Conservation (phyloP, 495 filamentous ascomycete species). For the Daldinia loculata region DNA sequence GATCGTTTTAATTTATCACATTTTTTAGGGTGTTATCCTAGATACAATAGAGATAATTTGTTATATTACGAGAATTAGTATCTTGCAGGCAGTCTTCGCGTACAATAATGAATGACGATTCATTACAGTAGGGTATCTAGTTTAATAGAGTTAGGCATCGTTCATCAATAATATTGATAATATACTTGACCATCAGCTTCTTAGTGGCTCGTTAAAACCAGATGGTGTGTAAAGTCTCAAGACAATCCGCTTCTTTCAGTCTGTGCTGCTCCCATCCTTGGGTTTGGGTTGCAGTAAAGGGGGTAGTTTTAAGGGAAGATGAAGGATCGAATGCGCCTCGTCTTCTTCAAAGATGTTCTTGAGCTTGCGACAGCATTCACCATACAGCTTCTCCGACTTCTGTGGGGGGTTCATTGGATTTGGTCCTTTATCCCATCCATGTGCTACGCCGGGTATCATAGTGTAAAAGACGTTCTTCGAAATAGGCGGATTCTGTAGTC, state of each 20-base stretch:
- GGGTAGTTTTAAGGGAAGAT: conserved; percentile 22
- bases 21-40: neutral
- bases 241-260: conserved; percentile 1
- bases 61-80: neutral
- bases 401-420: conserved; percentile 71
- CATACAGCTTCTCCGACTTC: conserved; percentile 51
- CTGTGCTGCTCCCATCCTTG: conserved; percentile 20
- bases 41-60: neutral
- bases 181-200: neutral
- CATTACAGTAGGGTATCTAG: conserved; percentile 18
- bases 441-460: conserved; percentile 75
- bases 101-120: conserved; percentile 4
- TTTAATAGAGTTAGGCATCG: neutral
- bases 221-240: neutral
- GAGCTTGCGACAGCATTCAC: conserved; percentile 50
- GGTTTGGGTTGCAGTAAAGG: conserved; percentile 8
- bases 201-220: neutral
- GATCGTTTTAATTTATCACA: neutral
- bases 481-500: conserved; percentile 63
- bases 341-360: conserved; percentile 46
- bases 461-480: conserved; percentile 73
- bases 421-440: conserved; percentile 89
- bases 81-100: neutral
- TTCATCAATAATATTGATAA: neutral
- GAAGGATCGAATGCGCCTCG: conserved; percentile 14